Percentiles rank a stretch among this genome's conserved stretches.
Conservation (phyloP, 371 early-diverging fungal species). For the Mortierella sp. region DNA sequence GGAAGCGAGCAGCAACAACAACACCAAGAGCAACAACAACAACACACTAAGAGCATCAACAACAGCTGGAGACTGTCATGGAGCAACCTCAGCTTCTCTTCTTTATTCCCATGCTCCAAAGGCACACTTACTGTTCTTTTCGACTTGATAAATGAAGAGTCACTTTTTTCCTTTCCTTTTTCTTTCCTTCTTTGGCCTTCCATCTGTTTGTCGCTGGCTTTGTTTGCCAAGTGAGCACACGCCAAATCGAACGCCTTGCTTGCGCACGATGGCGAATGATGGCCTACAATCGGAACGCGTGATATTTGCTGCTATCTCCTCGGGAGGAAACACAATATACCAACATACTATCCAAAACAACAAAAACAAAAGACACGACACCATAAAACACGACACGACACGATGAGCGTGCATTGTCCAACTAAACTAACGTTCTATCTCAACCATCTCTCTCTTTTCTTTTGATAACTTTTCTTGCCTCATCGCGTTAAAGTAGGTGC, state of each 20-base stretch:
- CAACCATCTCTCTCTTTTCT: not conserved
- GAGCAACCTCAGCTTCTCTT: not conserved
- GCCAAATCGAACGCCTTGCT: slow-evolving; percentile 10
- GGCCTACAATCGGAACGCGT: slow-evolving; percentile 21
- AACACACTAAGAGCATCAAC: not conserved
- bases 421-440: slow-evolving; percentile 8
- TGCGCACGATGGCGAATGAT: slow-evolving; percentile 21
- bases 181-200: slow-evolving; percentile 36
- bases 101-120: not conserved
- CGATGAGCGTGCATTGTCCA: not conserved
- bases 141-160: slow-evolving; percentile 4
- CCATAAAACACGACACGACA: not conserved
- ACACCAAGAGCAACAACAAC: not conserved
- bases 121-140: not conserved
- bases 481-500: slow-evolving; percentile 23
- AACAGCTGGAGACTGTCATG: too few species aligned
- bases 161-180: slow-evolving; percentile 7
- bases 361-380: not conserved
- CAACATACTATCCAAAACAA: not conserved
- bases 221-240: slow-evolving; percentile 20
- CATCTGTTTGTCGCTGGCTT: slow-evolving; percentile 5
- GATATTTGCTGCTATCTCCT: not conserved
- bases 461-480: not conserved
- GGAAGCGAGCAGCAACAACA: not conserved
- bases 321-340: not conserved